Conservation (phyloP, 2,329 filamentous ascomycete genomes). For the Aaosphaeria arxii region DNA sequence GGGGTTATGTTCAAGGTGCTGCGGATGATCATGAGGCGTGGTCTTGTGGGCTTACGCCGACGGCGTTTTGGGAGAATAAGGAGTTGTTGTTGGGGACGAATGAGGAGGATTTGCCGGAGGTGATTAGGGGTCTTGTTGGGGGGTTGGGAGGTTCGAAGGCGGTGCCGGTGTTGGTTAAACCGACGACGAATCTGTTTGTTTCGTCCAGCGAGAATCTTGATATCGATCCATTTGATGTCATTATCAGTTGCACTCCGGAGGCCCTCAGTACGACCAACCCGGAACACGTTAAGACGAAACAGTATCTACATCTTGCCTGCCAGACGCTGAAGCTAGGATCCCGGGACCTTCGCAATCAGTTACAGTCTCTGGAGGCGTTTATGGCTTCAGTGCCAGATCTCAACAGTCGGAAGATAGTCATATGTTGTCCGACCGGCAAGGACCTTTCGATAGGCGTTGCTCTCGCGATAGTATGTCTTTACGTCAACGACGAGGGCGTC, state of each 20-base stretch:
- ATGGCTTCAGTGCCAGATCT: conserved; percentile 15
- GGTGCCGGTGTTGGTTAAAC: conserved; percentile 39
- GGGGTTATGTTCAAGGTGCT: conserved; percentile 87
- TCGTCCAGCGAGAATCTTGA: conserved; percentile 36
- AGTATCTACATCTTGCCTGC: conserved; percentile 60
- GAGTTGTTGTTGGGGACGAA: conserved; percentile 58
- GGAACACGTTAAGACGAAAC: conserved; percentile 36
- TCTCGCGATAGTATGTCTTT: conserved; percentile 72
- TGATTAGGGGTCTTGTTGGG: conserved; percentile 48
- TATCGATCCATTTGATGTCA: conserved; percentile 36
- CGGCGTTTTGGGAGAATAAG: conserved; percentile 74
- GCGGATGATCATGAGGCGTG: conserved; percentile 95
- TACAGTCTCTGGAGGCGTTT: conserved; percentile 63
- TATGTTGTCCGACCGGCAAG: conserved; percentile 74
- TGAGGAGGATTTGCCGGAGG: conserved; percentile 61
- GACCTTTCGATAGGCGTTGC: conserved; percentile 78
- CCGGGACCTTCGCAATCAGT: conserved; percentile 71
- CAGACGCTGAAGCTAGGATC: conserved; percentile 74
- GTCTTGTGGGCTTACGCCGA: conserved; percentile 75
- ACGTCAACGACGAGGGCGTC: conserved; percentile 63
- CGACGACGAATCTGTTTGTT: conserved; percentile 41
- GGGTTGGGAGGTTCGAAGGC: conserved; percentile 10
- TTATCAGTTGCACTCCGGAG: conserved; percentile 45
- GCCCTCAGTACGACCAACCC: conserved; percentile 25
- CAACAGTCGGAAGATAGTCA: conserved; percentile 18